Evolutionary conservation across 2,329 filamentous ascomycete genomes (phyloP).

Genomic region (Furcasterigmium sp.): DNA sequence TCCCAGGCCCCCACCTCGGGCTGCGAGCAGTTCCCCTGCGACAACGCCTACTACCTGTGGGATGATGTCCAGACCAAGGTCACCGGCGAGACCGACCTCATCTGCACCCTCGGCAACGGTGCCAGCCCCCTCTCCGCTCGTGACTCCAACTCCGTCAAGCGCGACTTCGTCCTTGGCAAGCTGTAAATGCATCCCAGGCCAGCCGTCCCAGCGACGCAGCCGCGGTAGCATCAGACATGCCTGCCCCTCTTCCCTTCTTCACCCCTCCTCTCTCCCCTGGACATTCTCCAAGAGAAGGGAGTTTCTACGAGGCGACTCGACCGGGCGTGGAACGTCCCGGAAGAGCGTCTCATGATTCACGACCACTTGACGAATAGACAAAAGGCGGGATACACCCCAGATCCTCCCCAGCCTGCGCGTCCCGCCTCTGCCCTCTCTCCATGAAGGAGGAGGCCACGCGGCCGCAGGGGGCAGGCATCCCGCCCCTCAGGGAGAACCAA

Average conservation of each 20-base stretch:
- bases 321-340: not conserved
- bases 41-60: conserved; percentile 46
- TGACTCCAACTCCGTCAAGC: conserved; percentile 15
- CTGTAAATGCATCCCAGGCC: conserved; percentile 12
- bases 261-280: conserved; percentile 1
- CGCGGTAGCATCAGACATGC: not conserved
- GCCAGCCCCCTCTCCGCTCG: conserved; percentile 13
- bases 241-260: not conserved
- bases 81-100: conserved; percentile 40
- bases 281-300: not conserved
- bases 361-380: conserved; percentile 1
- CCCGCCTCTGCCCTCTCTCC: not conserved
- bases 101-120: conserved; percentile 43
- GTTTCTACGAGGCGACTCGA: not conserved
- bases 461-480: too few species aligned
- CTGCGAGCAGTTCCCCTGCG: conserved; percentile 46
- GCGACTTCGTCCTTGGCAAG: conserved; percentile 27
- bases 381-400: not conserved
- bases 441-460: conserved; percentile 1
- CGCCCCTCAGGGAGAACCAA: not conserved
- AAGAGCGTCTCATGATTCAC: not conserved
- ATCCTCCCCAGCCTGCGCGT: too few species aligned
- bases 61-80: conserved; percentile 53
- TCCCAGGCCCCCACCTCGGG: conserved; percentile 37
- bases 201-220: not conserved